These are phyloP conservation scores for Dimocarpus longan DNA, from an alignment of 345 rosid species.

Conservation along the genomic window DNA sequence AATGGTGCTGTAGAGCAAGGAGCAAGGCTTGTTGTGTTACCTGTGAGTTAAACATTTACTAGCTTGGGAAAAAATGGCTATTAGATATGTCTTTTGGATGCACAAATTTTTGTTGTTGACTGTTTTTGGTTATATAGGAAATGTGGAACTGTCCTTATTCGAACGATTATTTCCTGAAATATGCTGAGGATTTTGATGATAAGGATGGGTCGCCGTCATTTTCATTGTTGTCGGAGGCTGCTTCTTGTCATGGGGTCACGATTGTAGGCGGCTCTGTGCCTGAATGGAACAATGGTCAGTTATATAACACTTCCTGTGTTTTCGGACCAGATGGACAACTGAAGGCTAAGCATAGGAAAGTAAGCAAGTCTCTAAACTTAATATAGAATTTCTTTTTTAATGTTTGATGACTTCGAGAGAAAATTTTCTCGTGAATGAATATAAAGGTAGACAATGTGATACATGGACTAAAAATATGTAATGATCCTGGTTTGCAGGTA, in stretches of 20 bases:
- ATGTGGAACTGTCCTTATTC: constrained; percentile 37
- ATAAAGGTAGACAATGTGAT: no score
- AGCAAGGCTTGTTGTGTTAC: constrained; percentile 29
- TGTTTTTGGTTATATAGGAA: constrained; percentile 18
- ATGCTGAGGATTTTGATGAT: constrained; percentile 29
- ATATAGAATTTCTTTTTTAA: neutral
- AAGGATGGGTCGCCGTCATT: constrained; percentile 14
- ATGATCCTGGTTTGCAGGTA: constrained; percentile 20
- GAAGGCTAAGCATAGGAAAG: constrained; percentile 36
- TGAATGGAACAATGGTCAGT: constrained; percentile 21
- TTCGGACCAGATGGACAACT: constrained; percentile 33
- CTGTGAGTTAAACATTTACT: constrained; percentile 7
- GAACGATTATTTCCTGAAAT: constrained; percentile 27
- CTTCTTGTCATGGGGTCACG: constrained; percentile 29
- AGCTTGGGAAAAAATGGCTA: neutral
- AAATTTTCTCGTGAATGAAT: neutral
- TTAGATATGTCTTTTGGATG: neutral
- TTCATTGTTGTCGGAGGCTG: constrained; percentile 33
- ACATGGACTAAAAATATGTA: no score
- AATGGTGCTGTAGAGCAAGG: constrained; percentile 29
- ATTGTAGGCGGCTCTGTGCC: constrained; percentile 34
- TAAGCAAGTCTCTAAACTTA: neutral
- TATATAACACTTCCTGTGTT: constrained; percentile 34
- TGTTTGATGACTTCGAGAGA: neutral
- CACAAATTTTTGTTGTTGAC: neutral